Percentiles rank a stretch among this genome's conserved stretches.
phyloP scores from a whole-genome alignment of 306 rosid species.

The Dryas octopetala region DNA sequence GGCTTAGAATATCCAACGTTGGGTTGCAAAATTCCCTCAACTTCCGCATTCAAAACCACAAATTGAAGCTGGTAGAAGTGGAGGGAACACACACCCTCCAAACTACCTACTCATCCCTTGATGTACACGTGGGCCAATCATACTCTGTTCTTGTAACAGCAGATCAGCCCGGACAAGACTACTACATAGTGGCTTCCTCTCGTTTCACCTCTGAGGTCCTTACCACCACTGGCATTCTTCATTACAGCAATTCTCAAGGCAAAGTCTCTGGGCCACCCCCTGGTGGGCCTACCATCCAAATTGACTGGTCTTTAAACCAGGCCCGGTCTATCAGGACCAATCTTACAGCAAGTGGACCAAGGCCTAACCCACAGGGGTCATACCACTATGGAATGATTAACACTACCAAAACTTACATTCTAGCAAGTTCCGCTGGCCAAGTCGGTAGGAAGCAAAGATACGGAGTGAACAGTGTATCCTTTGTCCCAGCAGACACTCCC shows the following conservation, averaged over 20 bases:
- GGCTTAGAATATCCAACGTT: slow-evolving; percentile 91
- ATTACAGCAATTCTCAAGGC: slow-evolving; percentile 79
- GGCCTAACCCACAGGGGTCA: slow-evolving; percentile 98
- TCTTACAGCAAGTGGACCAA: slow-evolving; percentile 97
- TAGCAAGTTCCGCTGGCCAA: slow-evolving; percentile 70
- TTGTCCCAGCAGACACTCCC: slow-evolving; percentile 85
- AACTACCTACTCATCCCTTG: slow-evolving; percentile 77
- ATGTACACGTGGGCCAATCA: slow-evolving; percentile 89
- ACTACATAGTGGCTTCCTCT: slow-evolving; percentile 69
- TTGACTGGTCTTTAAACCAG: slow-evolving; percentile 97
- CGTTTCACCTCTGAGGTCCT: slow-evolving; percentile 62
- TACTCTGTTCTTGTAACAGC: slow-evolving; percentile 84
- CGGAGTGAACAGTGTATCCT: slow-evolving; percentile 86
- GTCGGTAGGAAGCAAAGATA: slow-evolving; percentile 81
- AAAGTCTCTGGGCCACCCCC: slow-evolving; percentile 79
- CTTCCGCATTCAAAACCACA: slow-evolving; percentile 84
- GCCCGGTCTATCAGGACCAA: slow-evolving; percentile 97
- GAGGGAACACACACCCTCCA: slow-evolving; percentile 97
- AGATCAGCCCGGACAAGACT: slow-evolving; percentile 84
- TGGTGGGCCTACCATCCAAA: slow-evolving; percentile 98
- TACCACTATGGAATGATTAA: slow-evolving; percentile 86
- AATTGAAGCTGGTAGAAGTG: slow-evolving; percentile 82
- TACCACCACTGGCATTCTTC: slow-evolving; percentile 73
- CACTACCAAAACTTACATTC: slow-evolving; percentile 61
- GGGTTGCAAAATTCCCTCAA: slow-evolving; percentile 86